Conservation (phyloP, 1,284 basidiomycete genomes). For the Entoloma clypeatum region DNA sequence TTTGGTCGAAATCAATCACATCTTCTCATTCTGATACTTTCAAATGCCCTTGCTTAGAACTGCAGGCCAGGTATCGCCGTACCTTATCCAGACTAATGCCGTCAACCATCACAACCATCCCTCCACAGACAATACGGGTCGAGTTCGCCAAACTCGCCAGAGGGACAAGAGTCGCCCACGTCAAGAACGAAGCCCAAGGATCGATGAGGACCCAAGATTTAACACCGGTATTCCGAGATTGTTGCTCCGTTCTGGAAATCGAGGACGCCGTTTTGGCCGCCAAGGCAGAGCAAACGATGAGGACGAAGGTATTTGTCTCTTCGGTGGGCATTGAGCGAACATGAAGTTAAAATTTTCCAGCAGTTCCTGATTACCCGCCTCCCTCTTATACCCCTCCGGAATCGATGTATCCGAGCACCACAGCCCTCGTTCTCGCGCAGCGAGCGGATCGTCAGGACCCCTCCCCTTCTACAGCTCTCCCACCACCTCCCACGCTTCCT, state of each 20-base stretch:
- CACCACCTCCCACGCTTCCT: constrained; percentile 1
- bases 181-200: constrained; percentile 26
- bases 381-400: constrained; percentile 43
- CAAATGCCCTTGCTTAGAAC: constrained; percentile 39
- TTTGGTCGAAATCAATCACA: too few relatives aligned
- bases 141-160: constrained; percentile 47
- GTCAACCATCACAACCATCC: constrained; percentile 47
- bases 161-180: constrained; percentile 29
- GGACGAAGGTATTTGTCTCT: constrained; percentile 17
- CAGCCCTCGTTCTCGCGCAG: constrained; percentile 23
- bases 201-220: constrained; percentile 34
- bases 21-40: constrained; percentile 32
- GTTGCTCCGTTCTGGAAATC: constrained; percentile 20
- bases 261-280: constrained; percentile 20
- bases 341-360: constrained; percentile 19
- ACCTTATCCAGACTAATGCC: constrained; percentile 54
- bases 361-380: constrained; percentile 53
- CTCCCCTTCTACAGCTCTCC: constrained; percentile 6
- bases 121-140: constrained; percentile 50
- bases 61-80: constrained; percentile 51
- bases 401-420: constrained; percentile 30
- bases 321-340: constrained; percentile 23
- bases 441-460: constrained; percentile 11
- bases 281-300: constrained; percentile 24
- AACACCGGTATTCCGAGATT: constrained; percentile 35